Percentiles rank a stretch among this genome's conserved stretches.
Evolutionary conservation across 108 stramenopile species (phyloP).

Genomic region (Fistulifera solaris): DNA sequence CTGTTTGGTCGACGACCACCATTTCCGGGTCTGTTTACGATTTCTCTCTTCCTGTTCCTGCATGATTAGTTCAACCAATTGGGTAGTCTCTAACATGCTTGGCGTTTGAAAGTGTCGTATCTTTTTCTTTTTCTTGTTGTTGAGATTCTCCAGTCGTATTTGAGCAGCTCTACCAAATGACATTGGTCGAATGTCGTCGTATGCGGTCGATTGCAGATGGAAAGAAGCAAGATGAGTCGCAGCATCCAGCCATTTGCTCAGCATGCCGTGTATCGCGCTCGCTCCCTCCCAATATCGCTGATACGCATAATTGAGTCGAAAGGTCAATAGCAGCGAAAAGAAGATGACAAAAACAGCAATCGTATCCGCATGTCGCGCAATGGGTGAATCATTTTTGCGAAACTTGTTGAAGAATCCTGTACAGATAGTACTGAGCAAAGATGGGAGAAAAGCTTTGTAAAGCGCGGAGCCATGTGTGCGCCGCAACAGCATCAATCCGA

Average conservation of each 20-base stretch:
- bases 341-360: conserved; percentile 28
- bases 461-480: conserved; percentile 40
- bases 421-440: conserved; percentile 19
- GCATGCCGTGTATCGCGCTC: conserved; percentile 59
- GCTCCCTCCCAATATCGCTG: conserved; percentile 58
- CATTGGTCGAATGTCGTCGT: conserved; percentile 40
- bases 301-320: conserved; percentile 41
- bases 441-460: conserved; percentile 30
- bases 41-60: conserved; percentile 4
- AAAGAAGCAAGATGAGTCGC: conserved; percentile 53
- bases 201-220: conserved; percentile 48
- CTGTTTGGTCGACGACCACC: not conserved
- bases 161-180: conserved; percentile 51
- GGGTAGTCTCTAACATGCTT: not conserved
- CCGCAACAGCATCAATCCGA: conserved; percentile 20
- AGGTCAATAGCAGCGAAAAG: conserved; percentile 38
- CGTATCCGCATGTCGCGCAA: conserved; percentile 26
- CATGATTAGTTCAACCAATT: not conserved
- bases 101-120: no score
- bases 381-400: not conserved
- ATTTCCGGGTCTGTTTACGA: not conserved
- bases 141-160: conserved; percentile 1
- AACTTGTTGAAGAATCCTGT: conserved; percentile 11
- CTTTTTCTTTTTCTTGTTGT: no score
- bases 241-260: conserved; percentile 63